These are phyloP conservation scores for Psidium guajava DNA, from an alignment of 345 rosid species.

Conservation along the genomic window DNA sequence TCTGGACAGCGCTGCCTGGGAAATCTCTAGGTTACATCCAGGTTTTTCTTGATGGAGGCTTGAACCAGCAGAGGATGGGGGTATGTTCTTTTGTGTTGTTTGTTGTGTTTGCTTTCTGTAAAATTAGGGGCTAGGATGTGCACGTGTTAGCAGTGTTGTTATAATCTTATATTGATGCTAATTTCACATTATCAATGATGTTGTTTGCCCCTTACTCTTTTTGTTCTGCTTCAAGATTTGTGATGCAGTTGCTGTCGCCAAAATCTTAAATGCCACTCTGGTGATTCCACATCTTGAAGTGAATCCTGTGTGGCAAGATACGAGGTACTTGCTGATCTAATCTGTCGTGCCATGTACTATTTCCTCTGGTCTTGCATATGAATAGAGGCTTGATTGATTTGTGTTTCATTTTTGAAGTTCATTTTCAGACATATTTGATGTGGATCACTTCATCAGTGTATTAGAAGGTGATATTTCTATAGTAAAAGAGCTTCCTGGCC, in stretches of 20 bases:
- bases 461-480: slow-evolving; percentile 48
- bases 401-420: slow-evolving; percentile 40
- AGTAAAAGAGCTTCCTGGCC: slow-evolving; percentile 57
- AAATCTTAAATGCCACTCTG: slow-evolving; percentile 76
- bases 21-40: slow-evolving; percentile 66
- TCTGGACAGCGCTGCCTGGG: slow-evolving; percentile 37
- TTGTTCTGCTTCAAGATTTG: slow-evolving; percentile 45
- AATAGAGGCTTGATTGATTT: not conserved
- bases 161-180: not conserved
- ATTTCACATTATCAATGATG: not conserved
- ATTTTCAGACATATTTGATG: slow-evolving; percentile 75
- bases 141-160: not conserved
- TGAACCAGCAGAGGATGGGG: slow-evolving; percentile 98
- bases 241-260: slow-evolving; percentile 97
- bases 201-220: not conserved
- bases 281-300: slow-evolving; percentile 92
- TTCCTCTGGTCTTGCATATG: not conserved
- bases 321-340: slow-evolving; percentile 37
- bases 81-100: slow-evolving; percentile 22
- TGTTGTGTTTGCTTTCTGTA: not conserved
- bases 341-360: not conserved
- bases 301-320: slow-evolving; percentile 96
- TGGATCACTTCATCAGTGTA: slow-evolving; percentile 63
- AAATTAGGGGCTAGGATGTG: not conserved
- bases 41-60: slow-evolving; percentile 93